Conservation (phyloP, 2,329 filamentous ascomycete species). For the Knufia petricola region DNA sequence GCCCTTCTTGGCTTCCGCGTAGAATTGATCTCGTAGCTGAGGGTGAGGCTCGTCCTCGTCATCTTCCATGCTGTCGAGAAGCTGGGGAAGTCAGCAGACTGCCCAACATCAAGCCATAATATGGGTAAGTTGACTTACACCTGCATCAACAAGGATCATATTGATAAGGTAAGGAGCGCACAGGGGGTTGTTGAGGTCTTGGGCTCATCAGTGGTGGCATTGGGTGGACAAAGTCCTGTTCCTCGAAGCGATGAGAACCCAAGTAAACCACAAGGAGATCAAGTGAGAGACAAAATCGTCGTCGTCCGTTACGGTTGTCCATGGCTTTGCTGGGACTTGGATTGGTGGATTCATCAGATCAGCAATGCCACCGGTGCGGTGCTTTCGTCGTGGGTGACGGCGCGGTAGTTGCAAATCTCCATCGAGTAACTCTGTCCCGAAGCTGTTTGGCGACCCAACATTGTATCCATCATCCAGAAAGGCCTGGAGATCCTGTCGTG, state of each 20-base stretch:
- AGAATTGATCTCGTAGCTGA: conserved; percentile 26
- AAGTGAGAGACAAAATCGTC: conserved; percentile 28
- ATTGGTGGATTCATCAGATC: conserved; percentile 24
- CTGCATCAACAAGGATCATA: conserved; percentile 20
- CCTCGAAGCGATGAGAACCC: too few species aligned
- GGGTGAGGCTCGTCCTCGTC: conserved; percentile 22
- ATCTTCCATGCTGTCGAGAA: conserved; percentile 23
- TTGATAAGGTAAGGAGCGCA: conserved; percentile 31
- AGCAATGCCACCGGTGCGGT: conserved; percentile 19
- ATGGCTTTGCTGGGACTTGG: conserved; percentile 26
- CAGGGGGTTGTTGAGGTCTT: conserved; percentile 16
- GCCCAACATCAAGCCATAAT: conserved; percentile 5
- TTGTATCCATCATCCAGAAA: background rate
- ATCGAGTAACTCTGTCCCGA: too few species aligned
- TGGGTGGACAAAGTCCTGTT: conserved; percentile 27
- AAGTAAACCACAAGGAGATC: conserved; percentile 28
- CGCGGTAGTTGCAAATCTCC: too few species aligned
- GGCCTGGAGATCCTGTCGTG: conserved; percentile 1
- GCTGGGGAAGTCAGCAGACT: conserved; percentile 20
- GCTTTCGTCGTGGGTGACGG: too few species aligned
- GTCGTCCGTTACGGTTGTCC: conserved; percentile 28
- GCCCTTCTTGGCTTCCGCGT: conserved; percentile 27
- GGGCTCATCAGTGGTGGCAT: too few species aligned
- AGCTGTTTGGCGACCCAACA: too few species aligned
- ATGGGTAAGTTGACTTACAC: conserved; percentile 22